Base-by-base conservation (phyloP, 1,139 yeast species). In the Suhomyces bolitotheri region DNA sequence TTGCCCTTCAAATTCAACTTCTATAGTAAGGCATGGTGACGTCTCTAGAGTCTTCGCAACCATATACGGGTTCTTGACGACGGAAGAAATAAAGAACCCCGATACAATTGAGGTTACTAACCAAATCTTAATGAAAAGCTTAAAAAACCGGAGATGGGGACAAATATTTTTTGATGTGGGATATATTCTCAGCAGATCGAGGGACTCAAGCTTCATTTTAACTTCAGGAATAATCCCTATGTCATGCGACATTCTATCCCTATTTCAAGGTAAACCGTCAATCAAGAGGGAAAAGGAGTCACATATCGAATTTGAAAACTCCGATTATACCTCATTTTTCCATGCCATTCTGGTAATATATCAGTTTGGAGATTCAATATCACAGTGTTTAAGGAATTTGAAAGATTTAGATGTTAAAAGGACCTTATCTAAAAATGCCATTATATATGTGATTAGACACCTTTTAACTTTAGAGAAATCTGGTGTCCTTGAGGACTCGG, bases 271-370 rank as follows among this genome's bases (percentile, higher is more conserved):
- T 3, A 73, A 80, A 34, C 85, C 95, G 1, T 82, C 85, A 0
- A 64, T 88, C 50, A 75, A 72, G 46, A 71, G 97, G 44, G 96
- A 88, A 52, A 77, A 79, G n/a, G 71, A 75, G 10, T 80, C 78
- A 40, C 98, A 92, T 56, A 88, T 92, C 9, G 97, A 90, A 53
- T 92, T 85, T 54, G 98, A 92, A 53, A 82, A 82, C 29, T 88
- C 87, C 14, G 89, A 85, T 36, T 90, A 92, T 70, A 81, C 92
- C 0, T 77, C 86, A 0, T 87, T 79, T 51, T 87, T 87, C 58
- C 86, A 85, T 45, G 81, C 89, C 21, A 79, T 83, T 44, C 86
- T 80, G 54, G 82, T 80, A 7, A 73, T 83, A 5, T 77, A 82
- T 15, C 82, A 82, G 36, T 75, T 82, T 50, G 73, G 80, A 0